These are phyloP conservation scores for Beta macrorhiza DNA, from an alignment of 179 eudicot genomes.

Conservation along the genomic window DNA sequence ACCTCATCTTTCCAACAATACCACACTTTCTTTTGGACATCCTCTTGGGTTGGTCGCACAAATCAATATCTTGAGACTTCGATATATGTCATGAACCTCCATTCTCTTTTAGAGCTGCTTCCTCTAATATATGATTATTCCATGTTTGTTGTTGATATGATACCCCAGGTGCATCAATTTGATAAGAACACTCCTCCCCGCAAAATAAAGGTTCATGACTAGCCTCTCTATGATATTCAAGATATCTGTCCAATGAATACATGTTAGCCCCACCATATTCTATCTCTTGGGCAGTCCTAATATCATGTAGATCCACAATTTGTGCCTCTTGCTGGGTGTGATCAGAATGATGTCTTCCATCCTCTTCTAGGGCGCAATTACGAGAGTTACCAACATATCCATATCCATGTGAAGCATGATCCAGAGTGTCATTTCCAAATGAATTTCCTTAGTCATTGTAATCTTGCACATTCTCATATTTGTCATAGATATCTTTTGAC, in stretches of 20 bases:
- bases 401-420: constrained; percentile 12
- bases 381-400: constrained; percentile 4
- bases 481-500: constrained; percentile 9
- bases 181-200: constrained; percentile 1
- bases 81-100: background rate
- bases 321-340: constrained; percentile 12
- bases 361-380: constrained; percentile 1
- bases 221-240: background rate
- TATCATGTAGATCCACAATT: constrained; percentile 5
- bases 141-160: constrained; percentile 5
- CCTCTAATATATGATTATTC: background rate
- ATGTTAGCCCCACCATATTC: constrained; percentile 5
- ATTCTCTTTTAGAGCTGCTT: background rate
- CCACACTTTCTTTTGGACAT: constrained; percentile 25
- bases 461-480: constrained; percentile 11
- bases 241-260: constrained; percentile 2
- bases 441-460: constrained; percentile 5
- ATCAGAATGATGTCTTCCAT: constrained; percentile 8
- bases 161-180: background rate
- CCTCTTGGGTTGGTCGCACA: constrained; percentile 12
- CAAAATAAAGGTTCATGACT: background rate
- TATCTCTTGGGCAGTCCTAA: background rate
- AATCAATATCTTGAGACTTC: constrained; percentile 7
- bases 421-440: constrained; percentile 5
- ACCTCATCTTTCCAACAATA: constrained; percentile 8